Percentiles rank a stretch among this genome's conserved stretches.
phyloP scores from a whole-genome alignment of 495 filamentous ascomycete genomes.

The Aspergillus campestris region DNA sequence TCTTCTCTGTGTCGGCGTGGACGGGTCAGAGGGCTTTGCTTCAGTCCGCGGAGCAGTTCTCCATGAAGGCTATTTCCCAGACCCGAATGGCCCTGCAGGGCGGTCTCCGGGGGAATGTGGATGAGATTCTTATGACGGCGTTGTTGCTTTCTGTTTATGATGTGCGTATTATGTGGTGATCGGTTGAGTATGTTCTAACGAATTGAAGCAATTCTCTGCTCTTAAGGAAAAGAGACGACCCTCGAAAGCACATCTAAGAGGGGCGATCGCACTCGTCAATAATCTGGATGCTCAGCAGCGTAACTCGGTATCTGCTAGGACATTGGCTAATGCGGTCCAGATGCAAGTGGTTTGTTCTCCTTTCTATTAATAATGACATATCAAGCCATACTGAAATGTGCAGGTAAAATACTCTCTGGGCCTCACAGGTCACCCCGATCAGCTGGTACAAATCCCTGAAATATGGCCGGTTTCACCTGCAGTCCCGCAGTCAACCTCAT shows the following conservation, averaged over 20 bases:
- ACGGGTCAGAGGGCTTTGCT: conserved; percentile 34
- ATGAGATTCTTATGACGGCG: conserved; percentile 53
- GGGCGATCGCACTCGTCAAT: conserved; percentile 29
- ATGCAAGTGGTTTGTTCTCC: conserved; percentile 22
- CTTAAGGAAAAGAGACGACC: conserved; percentile 18
- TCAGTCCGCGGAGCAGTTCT: conserved; percentile 25
- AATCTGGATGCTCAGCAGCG: conserved; percentile 10
- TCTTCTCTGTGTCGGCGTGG: conserved; percentile 40
- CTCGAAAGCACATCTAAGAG: conserved; percentile 22
- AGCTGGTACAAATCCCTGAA: conserved; percentile 19
- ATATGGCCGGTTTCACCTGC: conserved; percentile 19
- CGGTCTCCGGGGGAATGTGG: conserved; percentile 36
- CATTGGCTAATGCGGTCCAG: conserved; percentile 21
- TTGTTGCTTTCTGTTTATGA: conserved; percentile 58
- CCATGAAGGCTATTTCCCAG: conserved; percentile 41
- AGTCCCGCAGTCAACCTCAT: conserved; percentile 10
- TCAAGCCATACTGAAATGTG: not conserved
- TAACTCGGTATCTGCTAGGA: conserved; percentile 9
- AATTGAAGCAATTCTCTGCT: conserved; percentile 22
- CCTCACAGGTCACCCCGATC: conserved; percentile 1
- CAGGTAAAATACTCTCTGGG: conserved; percentile 23
- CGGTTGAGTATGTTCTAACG: not conserved
- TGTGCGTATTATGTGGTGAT: conserved; percentile 25
- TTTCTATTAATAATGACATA: not conserved
- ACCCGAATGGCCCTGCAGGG: conserved; percentile 46